Evolutionary conservation across 2,329 filamentous ascomycete species (phyloP).

Genomic region (Ophiocordyceps polyrhachis-furcata): DNA sequence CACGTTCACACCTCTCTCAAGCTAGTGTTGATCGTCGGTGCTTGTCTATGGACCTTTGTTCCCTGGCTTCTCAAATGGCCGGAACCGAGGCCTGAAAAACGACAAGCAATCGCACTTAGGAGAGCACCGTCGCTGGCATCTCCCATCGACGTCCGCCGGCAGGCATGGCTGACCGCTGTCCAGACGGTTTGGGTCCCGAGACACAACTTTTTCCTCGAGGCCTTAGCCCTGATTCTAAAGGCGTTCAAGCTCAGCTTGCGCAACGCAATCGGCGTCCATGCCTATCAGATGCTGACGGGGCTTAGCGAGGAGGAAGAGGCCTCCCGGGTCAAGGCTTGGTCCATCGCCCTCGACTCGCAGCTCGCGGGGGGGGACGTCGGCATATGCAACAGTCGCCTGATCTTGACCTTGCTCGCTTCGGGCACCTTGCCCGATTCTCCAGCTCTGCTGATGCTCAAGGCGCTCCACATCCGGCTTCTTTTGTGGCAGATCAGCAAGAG

Average conservation of each 20-base stretch:
- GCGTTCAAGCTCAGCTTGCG: slow-evolving; percentile 65
- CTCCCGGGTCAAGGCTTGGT: slow-evolving; percentile 79
- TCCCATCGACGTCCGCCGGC: slow-evolving; percentile 66
- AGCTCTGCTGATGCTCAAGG: slow-evolving; percentile 72
- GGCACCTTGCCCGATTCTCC: slow-evolving; percentile 74
- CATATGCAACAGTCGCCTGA: slow-evolving; percentile 70
- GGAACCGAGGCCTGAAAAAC: slow-evolving; percentile 31
- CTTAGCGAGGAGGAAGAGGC: slow-evolving; percentile 70
- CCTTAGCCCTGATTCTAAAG: slow-evolving; percentile 62
- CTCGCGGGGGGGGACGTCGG: slow-evolving; percentile 78
- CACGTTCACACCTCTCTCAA: slow-evolving; percentile 34
- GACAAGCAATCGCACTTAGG: slow-evolving; percentile 23
- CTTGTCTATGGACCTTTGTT: slow-evolving; percentile 34
- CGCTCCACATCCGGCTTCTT: slow-evolving; percentile 76
- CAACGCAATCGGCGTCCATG: slow-evolving; percentile 55
- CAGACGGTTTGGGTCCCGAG: slow-evolving; percentile 84
- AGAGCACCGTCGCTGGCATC: slow-evolving; percentile 57
- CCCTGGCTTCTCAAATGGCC: slow-evolving; percentile 29
- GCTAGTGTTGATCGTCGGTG: slow-evolving; percentile 30
- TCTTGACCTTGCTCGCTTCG: slow-evolving; percentile 74
- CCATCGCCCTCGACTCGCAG: slow-evolving; percentile 83
- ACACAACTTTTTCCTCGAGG: slow-evolving; percentile 72
- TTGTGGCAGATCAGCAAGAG: slow-evolving; percentile 59
- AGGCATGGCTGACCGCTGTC: slow-evolving; percentile 84
- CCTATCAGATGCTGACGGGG: slow-evolving; percentile 64